Evolutionary conservation across 176 grass and related monocot genomes (phyloP).

Genomic region (Metroxylon sagu): DNA sequence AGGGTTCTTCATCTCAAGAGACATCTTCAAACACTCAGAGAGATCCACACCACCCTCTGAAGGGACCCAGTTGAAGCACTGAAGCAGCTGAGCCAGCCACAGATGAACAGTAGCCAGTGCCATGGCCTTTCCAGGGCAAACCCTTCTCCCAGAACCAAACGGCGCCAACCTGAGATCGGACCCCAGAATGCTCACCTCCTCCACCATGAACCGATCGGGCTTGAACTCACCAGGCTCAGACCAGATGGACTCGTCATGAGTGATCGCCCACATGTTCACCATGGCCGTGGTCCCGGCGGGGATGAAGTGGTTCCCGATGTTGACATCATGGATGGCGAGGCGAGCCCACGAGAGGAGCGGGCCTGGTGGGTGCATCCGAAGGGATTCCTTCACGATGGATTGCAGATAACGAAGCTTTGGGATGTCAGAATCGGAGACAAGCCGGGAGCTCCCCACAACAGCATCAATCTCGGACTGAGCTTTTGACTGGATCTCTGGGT

Average conservation of each 20-base stretch:
- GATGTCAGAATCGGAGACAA: constrained; percentile 43
- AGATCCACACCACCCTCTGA: constrained; percentile 32
- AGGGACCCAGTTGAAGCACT: constrained; percentile 39
- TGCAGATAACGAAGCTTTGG: constrained; percentile 51
- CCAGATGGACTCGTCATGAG: constrained; percentile 59
- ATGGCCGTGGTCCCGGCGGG: constrained; percentile 77
- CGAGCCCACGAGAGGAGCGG: constrained; percentile 85
- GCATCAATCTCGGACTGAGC: constrained; percentile 48
- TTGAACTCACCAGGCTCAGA: constrained; percentile 35
- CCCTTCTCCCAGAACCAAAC: constrained; percentile 60
- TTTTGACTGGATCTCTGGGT: constrained; percentile 67
- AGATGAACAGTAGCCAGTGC: constrained; percentile 58
- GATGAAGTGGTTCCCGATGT: constrained; percentile 49
- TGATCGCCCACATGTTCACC: constrained; percentile 94
- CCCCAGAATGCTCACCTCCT: constrained; percentile 59
- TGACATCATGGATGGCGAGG: constrained; percentile 48
- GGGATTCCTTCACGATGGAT: constrained; percentile 59
- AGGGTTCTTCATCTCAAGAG: constrained; percentile 64
- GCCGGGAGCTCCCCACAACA: constrained; percentile 17
- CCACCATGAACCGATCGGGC: constrained; percentile 48
- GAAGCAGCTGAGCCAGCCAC: constrained; percentile 64
- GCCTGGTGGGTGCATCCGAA: constrained; percentile 74
- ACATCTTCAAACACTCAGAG: constrained; percentile 66
- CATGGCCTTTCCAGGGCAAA: constrained; percentile 64
- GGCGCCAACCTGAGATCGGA: constrained; percentile 64